Conservation (phyloP, 768 basidiomycete genomes). For the Lactarius deliciosus region DNA sequence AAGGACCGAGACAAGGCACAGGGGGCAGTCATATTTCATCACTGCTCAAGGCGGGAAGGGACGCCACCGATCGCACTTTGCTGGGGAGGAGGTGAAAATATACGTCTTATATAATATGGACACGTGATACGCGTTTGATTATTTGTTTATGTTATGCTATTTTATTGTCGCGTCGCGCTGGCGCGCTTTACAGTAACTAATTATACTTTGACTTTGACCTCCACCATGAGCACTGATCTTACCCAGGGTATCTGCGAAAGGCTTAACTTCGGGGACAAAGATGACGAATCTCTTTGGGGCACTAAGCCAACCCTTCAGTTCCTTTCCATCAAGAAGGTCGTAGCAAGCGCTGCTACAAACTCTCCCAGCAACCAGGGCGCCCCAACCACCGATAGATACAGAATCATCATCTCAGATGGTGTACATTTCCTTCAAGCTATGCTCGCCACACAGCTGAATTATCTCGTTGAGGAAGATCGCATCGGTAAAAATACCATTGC, state of each 20-base stretch:
- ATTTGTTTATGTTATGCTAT: slow-evolving; percentile 2
- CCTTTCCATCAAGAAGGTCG: slow-evolving; percentile 80
- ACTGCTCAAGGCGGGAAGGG: slow-evolving; percentile 86
- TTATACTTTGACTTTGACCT: slow-evolving; percentile 8
- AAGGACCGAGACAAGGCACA: slow-evolving; percentile 72
- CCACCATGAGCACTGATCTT: slow-evolving; percentile 8
- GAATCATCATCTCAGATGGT: slow-evolving; percentile 91
- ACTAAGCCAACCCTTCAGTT: slow-evolving; percentile 64
- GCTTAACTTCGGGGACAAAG: slow-evolving; percentile 24
- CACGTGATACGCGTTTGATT: neutral
- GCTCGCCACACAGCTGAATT: slow-evolving; percentile 90
- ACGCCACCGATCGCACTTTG: slow-evolving; percentile 72
- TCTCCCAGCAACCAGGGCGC: slow-evolving; percentile 22
- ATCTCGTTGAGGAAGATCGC: slow-evolving; percentile 59
- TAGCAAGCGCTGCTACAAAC: slow-evolving; percentile 35
- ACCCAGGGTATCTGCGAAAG: slow-evolving; percentile 27
- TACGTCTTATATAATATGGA: slow-evolving; percentile 7
- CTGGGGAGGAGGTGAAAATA: slow-evolving; percentile 41
- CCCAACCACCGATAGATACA: slow-evolving; percentile 52
- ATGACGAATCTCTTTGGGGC: slow-evolving; percentile 31
- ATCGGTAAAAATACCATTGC: slow-evolving; percentile 69
- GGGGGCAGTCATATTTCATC: slow-evolving; percentile 84
- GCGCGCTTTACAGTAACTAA: slow-evolving; percentile 6
- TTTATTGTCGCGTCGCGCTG: slow-evolving; percentile 20
- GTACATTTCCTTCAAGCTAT: slow-evolving; percentile 85